phyloP scores from a whole-genome alignment of 208 protist species.

The Histomonas meleagridis region DNA sequence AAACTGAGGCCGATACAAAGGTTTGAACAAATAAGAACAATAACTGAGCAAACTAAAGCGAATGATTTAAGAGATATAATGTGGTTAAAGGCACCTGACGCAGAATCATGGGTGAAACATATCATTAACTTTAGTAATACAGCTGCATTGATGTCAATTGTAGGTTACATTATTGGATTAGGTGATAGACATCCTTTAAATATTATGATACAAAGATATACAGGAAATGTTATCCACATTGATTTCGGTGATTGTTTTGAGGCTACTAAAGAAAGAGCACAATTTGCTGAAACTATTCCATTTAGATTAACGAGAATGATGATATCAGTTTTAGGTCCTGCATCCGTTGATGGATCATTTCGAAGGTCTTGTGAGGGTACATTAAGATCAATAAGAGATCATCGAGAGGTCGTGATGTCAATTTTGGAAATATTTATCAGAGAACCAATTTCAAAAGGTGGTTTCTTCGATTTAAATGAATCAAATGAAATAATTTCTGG shows the following conservation, averaged over 20 bases:
- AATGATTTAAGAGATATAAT: background rate
- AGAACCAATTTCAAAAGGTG: background rate
- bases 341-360: background rate
- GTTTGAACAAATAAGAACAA: background rate
- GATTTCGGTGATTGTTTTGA: slow-evolving; percentile 46
- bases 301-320: slow-evolving; percentile 29
- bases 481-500: background rate
- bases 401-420: background rate
- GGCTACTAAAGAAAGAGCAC: slow-evolving; percentile 29
- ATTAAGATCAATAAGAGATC: background rate
- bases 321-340: background rate
- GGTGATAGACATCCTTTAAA: slow-evolving; percentile 26
- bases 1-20: slow-evolving; percentile 12
- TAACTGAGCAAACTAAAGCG: background rate
- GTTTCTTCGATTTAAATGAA: background rate
- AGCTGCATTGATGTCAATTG: background rate
- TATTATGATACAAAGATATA: slow-evolving; percentile 12
- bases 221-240: slow-evolving; percentile 28
- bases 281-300: slow-evolving; percentile 30
- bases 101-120: background rate
- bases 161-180: slow-evolving; percentile 32
- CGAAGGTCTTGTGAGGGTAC: background rate
- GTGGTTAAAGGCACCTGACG: background rate
- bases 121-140: background rate
- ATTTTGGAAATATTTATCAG: background rate